Evolutionary conservation across 306 rosid genomes (phyloP).

Genomic region (Oemleria cerasiformis): DNA sequence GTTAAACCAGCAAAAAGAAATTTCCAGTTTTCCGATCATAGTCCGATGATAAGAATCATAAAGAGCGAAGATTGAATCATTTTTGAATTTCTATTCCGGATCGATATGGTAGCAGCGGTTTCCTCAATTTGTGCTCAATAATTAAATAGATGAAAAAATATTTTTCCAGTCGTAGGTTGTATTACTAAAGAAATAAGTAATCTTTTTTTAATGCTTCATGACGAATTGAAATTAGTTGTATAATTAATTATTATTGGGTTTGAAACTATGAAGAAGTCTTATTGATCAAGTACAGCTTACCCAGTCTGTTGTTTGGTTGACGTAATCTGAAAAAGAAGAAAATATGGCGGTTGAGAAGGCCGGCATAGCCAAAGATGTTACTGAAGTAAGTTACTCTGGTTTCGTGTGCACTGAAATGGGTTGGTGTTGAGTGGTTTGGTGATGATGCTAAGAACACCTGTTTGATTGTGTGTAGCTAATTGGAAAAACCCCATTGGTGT

Average conservation of each 20-base stretch:
- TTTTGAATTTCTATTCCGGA: too few species aligned
- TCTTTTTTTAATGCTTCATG: neutral
- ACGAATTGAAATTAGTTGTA: neutral
- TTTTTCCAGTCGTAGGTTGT: neutral
- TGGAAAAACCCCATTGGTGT: slow-evolving; percentile 78
- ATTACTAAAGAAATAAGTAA: neutral
- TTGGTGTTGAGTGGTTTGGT: slow-evolving; percentile 12
- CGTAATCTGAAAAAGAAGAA: slow-evolving; percentile 26
- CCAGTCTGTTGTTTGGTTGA: slow-evolving; percentile 13
- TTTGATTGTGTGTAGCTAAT: slow-evolving; percentile 42
- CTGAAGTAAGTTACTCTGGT: slow-evolving; percentile 48
- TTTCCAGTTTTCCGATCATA: neutral
- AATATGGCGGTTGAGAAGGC: slow-evolving; percentile 53
- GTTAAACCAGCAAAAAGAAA: neutral
- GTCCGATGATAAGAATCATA: too few species aligned
- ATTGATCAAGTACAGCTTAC: too few species aligned
- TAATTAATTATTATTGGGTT: neutral
- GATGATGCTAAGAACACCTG: slow-evolving; percentile 4
- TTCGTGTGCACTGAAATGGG: neutral
- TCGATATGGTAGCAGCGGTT: neutral
- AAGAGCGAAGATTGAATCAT: neutral
- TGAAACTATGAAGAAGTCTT: neutral
- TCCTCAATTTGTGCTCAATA: neutral
- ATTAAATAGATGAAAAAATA: neutral
- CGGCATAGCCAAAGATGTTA: slow-evolving; percentile 68